Conservation (phyloP, 2,329 filamentous ascomycete genomes). For the Sporothrix variecibatus region DNA sequence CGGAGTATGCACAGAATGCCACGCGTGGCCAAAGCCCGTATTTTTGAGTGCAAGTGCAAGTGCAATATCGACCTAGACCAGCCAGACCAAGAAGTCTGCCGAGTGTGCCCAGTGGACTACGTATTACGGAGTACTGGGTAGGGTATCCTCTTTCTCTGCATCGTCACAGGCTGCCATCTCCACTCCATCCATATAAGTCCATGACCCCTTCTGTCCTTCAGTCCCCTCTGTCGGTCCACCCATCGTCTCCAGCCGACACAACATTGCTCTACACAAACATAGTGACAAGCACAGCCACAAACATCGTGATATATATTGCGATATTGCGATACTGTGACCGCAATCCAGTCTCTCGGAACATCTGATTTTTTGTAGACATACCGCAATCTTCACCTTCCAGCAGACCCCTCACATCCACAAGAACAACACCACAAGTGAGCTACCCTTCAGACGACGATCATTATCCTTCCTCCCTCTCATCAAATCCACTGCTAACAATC, state of each 20-base stretch:
- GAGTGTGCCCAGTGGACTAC: neutral
- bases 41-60: neutral
- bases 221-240: neutral
- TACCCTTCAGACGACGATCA: neutral
- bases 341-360: neutral
- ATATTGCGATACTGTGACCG: neutral
- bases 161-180: neutral
- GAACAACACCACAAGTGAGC: neutral
- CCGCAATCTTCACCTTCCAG: neutral
- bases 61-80: neutral
- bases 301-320: neutral
- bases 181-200: slow-evolving; percentile 10
- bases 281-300: neutral
- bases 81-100: neutral
- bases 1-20: too few relatives aligned
- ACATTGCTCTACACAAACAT: neutral
- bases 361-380: neutral
- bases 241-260: neutral
- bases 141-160: neutral
- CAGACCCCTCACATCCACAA: neutral
- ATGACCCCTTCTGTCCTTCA: neutral
- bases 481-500: neutral
- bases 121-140: neutral
- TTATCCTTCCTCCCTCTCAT: neutral
- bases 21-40: slow-evolving; percentile 1